Conservation (phyloP, 768 basidiomycete species). For the Coprinopsis sp. region DNA sequence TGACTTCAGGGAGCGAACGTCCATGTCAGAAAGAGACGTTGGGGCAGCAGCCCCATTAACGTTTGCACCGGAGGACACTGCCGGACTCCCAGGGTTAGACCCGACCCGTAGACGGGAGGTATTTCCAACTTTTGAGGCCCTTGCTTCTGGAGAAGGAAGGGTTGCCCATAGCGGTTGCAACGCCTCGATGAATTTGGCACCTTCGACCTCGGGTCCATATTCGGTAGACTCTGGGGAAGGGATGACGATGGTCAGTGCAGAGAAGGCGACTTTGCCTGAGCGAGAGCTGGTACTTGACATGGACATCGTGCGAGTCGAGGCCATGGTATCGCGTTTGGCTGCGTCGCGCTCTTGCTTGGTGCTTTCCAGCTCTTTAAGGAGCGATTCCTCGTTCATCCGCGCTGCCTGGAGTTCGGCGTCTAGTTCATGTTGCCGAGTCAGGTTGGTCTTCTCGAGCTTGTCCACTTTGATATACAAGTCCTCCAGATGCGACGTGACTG, state of each 20-base stretch:
- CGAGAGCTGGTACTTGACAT: constrained; percentile 1
- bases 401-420: constrained; percentile 46
- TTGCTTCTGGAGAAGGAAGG: constrained; percentile 81
- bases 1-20: constrained; percentile 80
- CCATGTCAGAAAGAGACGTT: constrained; percentile 73
- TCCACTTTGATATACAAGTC: constrained; percentile 42
- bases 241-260: constrained; percentile 23
- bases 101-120: constrained; percentile 43
- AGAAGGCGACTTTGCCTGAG: constrained; percentile 13
- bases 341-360: constrained; percentile 49
- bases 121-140: constrained; percentile 53
- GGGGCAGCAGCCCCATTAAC: constrained; percentile 13
- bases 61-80: constrained; percentile 20
- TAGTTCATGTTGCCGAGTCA: not conserved
- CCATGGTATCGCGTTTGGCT: constrained; percentile 36
- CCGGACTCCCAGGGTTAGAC: no score
- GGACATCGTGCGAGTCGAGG: not conserved
- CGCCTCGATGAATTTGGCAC: constrained; percentile 51
- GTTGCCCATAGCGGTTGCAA: constrained; percentile 75
- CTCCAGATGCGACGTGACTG: constrained; percentile 49
- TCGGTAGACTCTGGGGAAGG: constrained; percentile 20
- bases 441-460: constrained; percentile 27
- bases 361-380: constrained; percentile 51
- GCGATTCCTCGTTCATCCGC: constrained; percentile 42
- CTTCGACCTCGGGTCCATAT: constrained; percentile 33